Evolutionary conservation across 2,329 filamentous ascomycete species (phyloP), one percentile per base, ranked within the genome.

Genomic region (Bipolaris oryzae): DNA sequence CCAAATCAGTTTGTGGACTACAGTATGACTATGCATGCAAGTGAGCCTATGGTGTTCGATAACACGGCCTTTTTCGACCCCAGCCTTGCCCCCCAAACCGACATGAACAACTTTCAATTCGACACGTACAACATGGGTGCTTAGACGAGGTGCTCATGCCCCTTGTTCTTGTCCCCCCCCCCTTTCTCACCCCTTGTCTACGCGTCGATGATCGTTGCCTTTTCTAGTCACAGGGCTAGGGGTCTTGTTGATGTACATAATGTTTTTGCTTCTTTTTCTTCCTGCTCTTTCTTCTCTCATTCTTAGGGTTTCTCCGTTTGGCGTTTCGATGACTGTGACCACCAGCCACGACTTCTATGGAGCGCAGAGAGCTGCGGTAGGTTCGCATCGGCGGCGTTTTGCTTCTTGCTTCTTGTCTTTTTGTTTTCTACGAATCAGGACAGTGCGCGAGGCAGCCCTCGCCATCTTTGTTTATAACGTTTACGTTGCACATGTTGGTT

Each of bases 81-180:
- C 20, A 66, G 53, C 55, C 51, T 62, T 10, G 42, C 52, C 23
- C 39, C 48, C 10, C 16, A 57, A 2, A 53, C 47, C 37, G 55
- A 65, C n/a, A 52, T 58, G 44, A 62, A 50, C 52, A 62, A 53
- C 33, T 73, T 72, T 25, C 60, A 71, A 43, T 73, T 73, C 56
- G 71, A 72, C 35, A 67, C 69, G 34, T 71, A 69, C 53, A 63
- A 69, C 53, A 63, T 64, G 57, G 50, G 39, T 44, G 38, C 54
- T 16, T 55, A 49, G 45, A 31, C 20, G 16, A 28, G 25, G 25
- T 3, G 25, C 25, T 2, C 25, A 10, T 28, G 10, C 9, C 25
- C 49, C 50, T 34, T 23, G 33, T 43, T 18, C 4, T 35, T 38
- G 46, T 6, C n/a, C n/a, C n/a, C n/a, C n/a, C 49, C 38, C 5